Evolutionary conservation across 306 rosid species (phyloP).

Genomic region (Morella rubra): DNA sequence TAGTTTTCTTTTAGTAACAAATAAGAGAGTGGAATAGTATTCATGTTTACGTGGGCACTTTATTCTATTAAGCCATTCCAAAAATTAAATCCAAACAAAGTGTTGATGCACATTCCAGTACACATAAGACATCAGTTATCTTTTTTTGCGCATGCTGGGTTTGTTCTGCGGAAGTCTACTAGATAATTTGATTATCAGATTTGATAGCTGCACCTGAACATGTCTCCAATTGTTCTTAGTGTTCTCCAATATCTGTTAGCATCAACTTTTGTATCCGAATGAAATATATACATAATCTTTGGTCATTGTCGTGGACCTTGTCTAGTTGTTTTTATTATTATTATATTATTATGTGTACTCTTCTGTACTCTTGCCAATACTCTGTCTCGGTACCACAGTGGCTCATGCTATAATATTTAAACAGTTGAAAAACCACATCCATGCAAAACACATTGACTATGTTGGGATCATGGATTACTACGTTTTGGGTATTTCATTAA

Average conservation of each 20-base stretch:
- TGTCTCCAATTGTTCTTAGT: not conserved
- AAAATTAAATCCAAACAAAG: not conserved
- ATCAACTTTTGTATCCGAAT: not conserved
- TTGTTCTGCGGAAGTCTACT: constrained; percentile 6
- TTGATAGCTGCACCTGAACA: not conserved
- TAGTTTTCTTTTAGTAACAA: not conserved
- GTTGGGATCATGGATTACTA: too few relatives aligned
- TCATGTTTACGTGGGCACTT: not conserved
- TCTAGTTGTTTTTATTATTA: not conserved
- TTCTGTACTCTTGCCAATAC: not conserved
- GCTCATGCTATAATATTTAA: not conserved
- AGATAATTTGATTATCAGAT: too few relatives aligned
- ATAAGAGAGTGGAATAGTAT: not conserved
- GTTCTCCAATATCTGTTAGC: too few relatives aligned
- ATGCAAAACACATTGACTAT: too few relatives aligned
- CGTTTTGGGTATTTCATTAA: too few relatives aligned
- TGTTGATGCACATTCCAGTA: not conserved
- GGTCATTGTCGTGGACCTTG: not conserved
- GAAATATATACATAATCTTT: not conserved
- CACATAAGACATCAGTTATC: not conserved
- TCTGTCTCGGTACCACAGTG: not conserved
- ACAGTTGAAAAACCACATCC: too few relatives aligned
- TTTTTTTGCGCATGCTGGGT: not conserved
- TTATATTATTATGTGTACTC: not conserved
- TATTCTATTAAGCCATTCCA: too few relatives aligned